Base-by-base conservation (phyloP, 1,284 basidiomycete species). In the Lentinus polychrous region DNA sequence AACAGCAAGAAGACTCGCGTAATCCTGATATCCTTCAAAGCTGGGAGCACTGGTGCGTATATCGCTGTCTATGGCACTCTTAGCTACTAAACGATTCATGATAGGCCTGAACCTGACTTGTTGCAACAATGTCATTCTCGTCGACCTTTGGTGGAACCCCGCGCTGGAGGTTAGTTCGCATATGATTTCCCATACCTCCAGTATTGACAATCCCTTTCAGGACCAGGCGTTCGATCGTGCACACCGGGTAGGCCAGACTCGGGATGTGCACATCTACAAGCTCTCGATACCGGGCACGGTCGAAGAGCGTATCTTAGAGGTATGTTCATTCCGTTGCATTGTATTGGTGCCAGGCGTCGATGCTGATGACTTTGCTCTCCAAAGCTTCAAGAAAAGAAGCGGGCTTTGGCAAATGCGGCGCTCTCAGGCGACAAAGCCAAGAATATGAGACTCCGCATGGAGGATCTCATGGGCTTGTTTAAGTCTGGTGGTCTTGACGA, bases 71-170 rank as follows among this genome's bases (percentile, higher is more conserved):
- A n/a, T 20, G 20, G 45, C 46, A 39, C 41, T 3, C 14, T 17
- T 24, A 20, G 45, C 49, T 20, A 40, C 39, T 52, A 31, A 52
- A 34, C 8, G 46, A 5, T 27, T 12, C 42, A 15, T 22, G 23
- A 12, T 55, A 81, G 93, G 94, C 45, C 75, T 99, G 36, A 99
- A 99, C 64, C 63, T 99, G 58, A 97, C 94, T 0, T 86, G 83
- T 46, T 98, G 95, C 69, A 95, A 93, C 66, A 91, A 94, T 55
- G 94, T 96, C 43, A 88, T 96, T 56, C 74, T 97, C 4, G 81
- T 91, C 52, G 94, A 97, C 63, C 67, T 96, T 45, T 98, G 95
- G 95, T 97, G 93, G 91, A 94, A 94, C 65, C 89, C 90, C 11
- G 90, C 89, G 0, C 73, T 91, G 2, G 89, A 92, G 71, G 84